Conservation (phyloP, 2,329 filamentous ascomycete genomes). For the Rhinocladiella similis region DNA sequence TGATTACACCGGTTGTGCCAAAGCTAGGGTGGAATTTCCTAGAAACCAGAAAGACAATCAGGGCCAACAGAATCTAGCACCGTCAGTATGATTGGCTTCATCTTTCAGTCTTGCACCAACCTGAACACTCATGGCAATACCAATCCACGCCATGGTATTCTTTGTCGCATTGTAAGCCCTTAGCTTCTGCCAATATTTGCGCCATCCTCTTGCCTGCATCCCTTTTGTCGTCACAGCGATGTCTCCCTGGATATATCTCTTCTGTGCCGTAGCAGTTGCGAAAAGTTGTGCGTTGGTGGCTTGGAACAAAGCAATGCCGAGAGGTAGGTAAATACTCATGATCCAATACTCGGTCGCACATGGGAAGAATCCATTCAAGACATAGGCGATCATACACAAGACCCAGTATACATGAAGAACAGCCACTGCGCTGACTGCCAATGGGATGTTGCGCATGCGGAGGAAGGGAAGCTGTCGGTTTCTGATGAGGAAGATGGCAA, state of each 20-base stretch:
- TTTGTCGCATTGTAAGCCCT: slow-evolving; percentile 47
- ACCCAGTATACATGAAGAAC: slow-evolving; percentile 42
- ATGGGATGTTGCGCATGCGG: slow-evolving; percentile 39
- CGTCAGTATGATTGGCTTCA: slow-evolving; percentile 2
- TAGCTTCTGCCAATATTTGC: slow-evolving; percentile 40
- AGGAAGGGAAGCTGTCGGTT: slow-evolving; percentile 38
- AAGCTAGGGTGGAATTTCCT: slow-evolving; percentile 62
- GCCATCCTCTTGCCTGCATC: slow-evolving; percentile 29
- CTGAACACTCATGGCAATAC: slow-evolving; percentile 57
- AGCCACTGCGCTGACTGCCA: slow-evolving; percentile 38
- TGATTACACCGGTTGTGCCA: slow-evolving; percentile 53
- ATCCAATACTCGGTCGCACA: slow-evolving; percentile 64
- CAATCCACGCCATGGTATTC: slow-evolving; percentile 53
- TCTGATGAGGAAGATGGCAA: slow-evolving; percentile 35
- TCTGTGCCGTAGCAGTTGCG: slow-evolving; percentile 58
- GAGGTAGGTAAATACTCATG: slow-evolving; percentile 65
- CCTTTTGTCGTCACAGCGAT: neutral
- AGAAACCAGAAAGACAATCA: slow-evolving; percentile 64
- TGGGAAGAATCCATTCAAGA: slow-evolving; percentile 42
- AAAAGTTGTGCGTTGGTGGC: slow-evolving; percentile 63
- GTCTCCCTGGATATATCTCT: slow-evolving; percentile 25
- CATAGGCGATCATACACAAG: slow-evolving; percentile 37
- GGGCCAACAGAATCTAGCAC: slow-evolving; percentile 56
- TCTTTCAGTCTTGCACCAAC: slow-evolving; percentile 37
- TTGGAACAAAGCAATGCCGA: slow-evolving; percentile 67